Evolutionary conservation across 257 asterid genomes (phyloP), one percentile per base, ranked within the genome.

Genomic region (Jacaranda copaia): DNA sequence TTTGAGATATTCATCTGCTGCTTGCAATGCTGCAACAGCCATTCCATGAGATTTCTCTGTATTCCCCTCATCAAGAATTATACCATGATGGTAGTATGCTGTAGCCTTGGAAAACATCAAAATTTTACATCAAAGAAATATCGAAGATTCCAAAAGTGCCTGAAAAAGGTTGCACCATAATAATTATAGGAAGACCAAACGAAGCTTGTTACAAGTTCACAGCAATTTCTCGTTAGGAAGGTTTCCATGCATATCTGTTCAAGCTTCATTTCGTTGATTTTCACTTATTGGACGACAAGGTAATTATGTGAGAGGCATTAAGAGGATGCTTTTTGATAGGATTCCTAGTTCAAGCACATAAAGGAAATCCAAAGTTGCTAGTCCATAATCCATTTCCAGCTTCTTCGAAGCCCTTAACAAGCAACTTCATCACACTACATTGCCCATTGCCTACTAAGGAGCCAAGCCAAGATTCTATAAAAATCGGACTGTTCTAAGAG

Each of bases 1-100:
- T 79, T 91, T 91, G 60, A 91, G 95, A 81, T 86, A 89, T 81
- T 89, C 93, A 16, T 91, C 95, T 32, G 97, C 97, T 58, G 97
- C 97, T 82, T 89, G 90, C 80, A 91, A 79, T 65, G 97, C 89
- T 77, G 97, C 95, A 68, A 86, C 90, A 40, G 97, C 97, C 92
- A 84, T 88, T 79, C 93, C 94, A 76, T 88, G 97, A 18, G 95
- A 87, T 82, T 86, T 91, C 74, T 91, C 97, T 13, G 93, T 88
- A 77, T 86, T 91, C 39, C 97, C 95, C 81, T 91, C 97, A 56
- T 91, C 97, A 7, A 91, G 95, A 77, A 91, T 91, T 80, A 91
- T 84, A 71, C 97, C 97, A 76, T 91, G 97, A 78, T 89, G 89
- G 85, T 91, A 89, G 81, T 91, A 89, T 49, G 95, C 97, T 60